Base-by-base conservation (phyloP, 2,329 filamentous ascomycete species). In the Verticillium nonalfalfae region DNA sequence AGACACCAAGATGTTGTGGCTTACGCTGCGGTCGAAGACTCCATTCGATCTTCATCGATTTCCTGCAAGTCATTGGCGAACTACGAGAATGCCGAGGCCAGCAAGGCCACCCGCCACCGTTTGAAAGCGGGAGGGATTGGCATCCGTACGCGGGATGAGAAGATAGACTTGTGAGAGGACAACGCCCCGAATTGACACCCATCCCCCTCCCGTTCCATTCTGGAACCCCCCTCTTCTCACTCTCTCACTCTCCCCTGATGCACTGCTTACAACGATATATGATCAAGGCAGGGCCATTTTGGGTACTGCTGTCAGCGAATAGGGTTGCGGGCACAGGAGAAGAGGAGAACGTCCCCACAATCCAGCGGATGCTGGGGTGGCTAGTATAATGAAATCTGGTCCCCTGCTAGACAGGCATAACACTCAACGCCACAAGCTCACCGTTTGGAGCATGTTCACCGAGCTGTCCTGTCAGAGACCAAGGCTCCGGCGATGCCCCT, bases 401-500 rank as follows among this genome's bases (percentile, higher is more conserved):
- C 57, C 57, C 57, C 57, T 58, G 57, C 38, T 13, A 31, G 38
- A 50, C 57, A 26, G 50, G 57, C 57, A 58, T 57, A 34, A 57
- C 26, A 15, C n/a, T 33, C 26, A 58, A 39, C 57, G 57, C 57
- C 57, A 58, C 57, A 58, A 45, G 21, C 57, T 58, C 57, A 58
- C 57, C 57, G 38, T 58, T 50, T 58, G 57, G 38, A 58, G 57
- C 38, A 45, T 45, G 14, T 58, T 50, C 57, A 58, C 57, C 57
- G 57, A 58, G 36, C 57, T 18, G 38, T 58, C 35, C 57, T 31
- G 34, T 52, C 45, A 33, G 36, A 40, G 15, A 39, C 39, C 57
- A 58, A 58, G 57, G 38, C 57, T 40, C 57, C 39, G 57, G 57
- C 57, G 57, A 26, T 45, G 35, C 57, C 38, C 57, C 57, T 50